A percentile compares a stretch with the other conserved stretches of the same genome.
Conservation (phyloP, 2,329 filamentous ascomycete genomes). For the Phialophora tarda region DNA sequence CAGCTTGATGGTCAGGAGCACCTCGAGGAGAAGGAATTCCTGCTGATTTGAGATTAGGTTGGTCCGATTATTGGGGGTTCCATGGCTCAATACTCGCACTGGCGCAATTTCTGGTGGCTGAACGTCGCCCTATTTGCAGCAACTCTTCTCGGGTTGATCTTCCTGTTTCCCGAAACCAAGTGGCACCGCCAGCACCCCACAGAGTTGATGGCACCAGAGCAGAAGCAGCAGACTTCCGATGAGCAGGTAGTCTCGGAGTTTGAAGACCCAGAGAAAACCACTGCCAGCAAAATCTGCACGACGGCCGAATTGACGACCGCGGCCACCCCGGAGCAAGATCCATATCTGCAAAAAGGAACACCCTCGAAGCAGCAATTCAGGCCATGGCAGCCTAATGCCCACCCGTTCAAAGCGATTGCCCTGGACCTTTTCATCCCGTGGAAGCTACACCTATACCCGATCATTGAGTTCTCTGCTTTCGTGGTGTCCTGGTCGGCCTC, state of each 20-base stretch:
- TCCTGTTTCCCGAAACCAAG: conserved; percentile 26
- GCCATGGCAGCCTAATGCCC: conserved; percentile 9
- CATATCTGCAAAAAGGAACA: conserved; percentile 4
- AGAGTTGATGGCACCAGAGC: conserved; percentile 2
- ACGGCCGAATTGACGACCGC: background rate
- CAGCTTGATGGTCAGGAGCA: conserved; percentile 10
- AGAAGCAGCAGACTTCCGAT: background rate
- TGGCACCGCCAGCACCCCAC: conserved; percentile 25
- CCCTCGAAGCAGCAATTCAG: conserved; percentile 12
- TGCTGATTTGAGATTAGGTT: conserved; percentile 25
- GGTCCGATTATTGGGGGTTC: conserved; percentile 11
- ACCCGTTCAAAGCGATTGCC: conserved; percentile 49
- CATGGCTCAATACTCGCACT: conserved; percentile 10
- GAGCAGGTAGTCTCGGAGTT: background rate
- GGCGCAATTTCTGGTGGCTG: conserved; percentile 52
- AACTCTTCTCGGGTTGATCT: conserved; percentile 11
- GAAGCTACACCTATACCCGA: conserved; percentile 55
- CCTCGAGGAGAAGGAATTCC: too few relatives aligned
- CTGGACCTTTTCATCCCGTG: conserved; percentile 17
- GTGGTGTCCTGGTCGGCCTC: conserved; percentile 17
- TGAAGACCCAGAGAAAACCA: conserved; percentile 4
- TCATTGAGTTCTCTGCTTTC: conserved; percentile 49
- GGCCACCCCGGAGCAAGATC: conserved; percentile 6
- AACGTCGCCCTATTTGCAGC: conserved; percentile 41
- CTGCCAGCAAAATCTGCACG: background rate